A percentile compares a stretch with the other conserved stretches of the same genome.
Conservation (phyloP, 306 rosid genomes). For the Begonia peltatifolia region DNA sequence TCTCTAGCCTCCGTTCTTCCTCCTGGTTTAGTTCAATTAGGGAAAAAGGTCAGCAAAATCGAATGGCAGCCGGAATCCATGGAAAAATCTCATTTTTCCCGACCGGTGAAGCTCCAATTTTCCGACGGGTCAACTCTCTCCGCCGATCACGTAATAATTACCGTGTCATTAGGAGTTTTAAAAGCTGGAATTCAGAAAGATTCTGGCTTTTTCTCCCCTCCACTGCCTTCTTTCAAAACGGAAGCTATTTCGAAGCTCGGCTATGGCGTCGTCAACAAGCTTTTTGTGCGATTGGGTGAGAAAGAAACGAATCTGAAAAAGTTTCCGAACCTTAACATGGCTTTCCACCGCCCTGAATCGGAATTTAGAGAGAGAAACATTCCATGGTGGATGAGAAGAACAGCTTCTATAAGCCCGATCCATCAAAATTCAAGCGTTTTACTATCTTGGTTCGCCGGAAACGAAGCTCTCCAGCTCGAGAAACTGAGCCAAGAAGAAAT, state of each 20-base stretch:
- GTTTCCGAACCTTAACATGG: constrained; percentile 61
- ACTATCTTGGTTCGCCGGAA: constrained; percentile 80
- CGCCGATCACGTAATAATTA: constrained; percentile 83
- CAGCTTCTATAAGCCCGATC: constrained; percentile 57
- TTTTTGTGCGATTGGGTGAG: constrained; percentile 51
- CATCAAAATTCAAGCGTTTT: constrained; percentile 57
- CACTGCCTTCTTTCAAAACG: constrained; percentile 56
- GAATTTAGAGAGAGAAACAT: constrained; percentile 45
- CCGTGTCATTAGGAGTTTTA: constrained; percentile 83
- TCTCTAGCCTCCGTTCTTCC: constrained; percentile 64
- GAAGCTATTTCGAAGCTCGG: constrained; percentile 89
- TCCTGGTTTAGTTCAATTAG: constrained; percentile 53
- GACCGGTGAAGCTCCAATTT: constrained; percentile 71
- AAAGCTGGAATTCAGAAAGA: constrained; percentile 50
- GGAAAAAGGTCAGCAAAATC: constrained; percentile 45
- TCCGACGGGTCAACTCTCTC: constrained; percentile 48
- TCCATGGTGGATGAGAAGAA: constrained; percentile 95
- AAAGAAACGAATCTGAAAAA: constrained; percentile 5
- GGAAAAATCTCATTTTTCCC: constrained; percentile 5
- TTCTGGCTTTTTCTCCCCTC: constrained; percentile 65
- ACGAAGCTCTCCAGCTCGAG: constrained; percentile 74
- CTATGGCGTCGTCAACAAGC: constrained; percentile 90
- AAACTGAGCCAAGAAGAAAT: constrained; percentile 58
- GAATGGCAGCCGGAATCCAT: constrained; percentile 37
- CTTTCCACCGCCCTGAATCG: constrained; percentile 49